Evolutionary conservation across 225 moss, liverwort and hornwort genomes (phyloP).

Genomic region (Polytrichum commune): DNA sequence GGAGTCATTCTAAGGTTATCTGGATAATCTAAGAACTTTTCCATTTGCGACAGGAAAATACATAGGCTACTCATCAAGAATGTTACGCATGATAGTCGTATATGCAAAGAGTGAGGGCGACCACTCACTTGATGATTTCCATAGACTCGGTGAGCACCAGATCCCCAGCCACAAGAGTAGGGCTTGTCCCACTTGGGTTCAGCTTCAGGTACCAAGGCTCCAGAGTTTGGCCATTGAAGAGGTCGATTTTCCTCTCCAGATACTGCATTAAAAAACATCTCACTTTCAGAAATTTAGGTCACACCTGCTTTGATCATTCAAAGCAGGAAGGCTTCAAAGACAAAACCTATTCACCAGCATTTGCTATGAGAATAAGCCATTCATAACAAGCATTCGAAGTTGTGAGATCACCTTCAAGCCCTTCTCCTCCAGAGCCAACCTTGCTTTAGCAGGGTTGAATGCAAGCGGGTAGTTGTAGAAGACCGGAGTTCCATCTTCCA

Average conservation of each 20-base stretch:
- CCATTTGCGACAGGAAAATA: too few species aligned
- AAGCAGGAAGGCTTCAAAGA: too few species aligned
- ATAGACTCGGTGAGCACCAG: slow-evolving; percentile 46
- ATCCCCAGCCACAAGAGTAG: slow-evolving; percentile 43
- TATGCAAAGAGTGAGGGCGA: too few species aligned
- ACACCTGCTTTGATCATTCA: too few species aligned
- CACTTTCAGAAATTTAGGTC: too few species aligned
- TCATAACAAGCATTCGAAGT: too few species aligned
- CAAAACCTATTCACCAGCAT: too few species aligned
- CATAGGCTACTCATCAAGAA: too few species aligned
- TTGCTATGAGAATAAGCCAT: too few species aligned
- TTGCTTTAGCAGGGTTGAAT: slow-evolving; percentile 73
- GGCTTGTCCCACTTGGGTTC: slow-evolving; percentile 46
- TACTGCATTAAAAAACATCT: slow-evolving; percentile 31
- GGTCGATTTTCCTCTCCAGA: slow-evolving; percentile 56
- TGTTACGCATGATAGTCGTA: too few species aligned
- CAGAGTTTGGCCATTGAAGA: slow-evolving; percentile 59
- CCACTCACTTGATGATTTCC: slow-evolving; percentile 62
- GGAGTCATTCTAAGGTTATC: too few species aligned
- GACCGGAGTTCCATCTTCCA: slow-evolving; percentile 16
- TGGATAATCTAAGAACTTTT: too few species aligned
- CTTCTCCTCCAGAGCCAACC: slow-evolving; percentile 63
- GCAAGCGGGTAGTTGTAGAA: slow-evolving; percentile 73
- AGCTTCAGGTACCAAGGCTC: slow-evolving; percentile 66
- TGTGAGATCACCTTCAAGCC: slow-evolving; percentile 45